Conservation (phyloP, 2,329 filamentous ascomycete genomes). For the Fusarium nanum region DNA sequence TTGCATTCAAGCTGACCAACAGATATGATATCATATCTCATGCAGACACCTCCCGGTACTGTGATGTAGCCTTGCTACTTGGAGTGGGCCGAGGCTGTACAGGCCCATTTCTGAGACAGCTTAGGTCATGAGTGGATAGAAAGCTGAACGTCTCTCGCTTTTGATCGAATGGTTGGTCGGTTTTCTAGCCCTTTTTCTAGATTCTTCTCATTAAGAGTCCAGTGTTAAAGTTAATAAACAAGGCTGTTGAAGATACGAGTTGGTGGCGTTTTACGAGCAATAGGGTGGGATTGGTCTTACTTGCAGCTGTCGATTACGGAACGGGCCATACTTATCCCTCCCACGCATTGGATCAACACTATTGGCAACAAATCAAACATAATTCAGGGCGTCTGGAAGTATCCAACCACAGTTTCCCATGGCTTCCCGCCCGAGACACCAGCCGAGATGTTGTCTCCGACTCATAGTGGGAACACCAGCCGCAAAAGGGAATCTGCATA, state of each 20-base stretch:
- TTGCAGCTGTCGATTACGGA: background rate
- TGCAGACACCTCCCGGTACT: background rate
- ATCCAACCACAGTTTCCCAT: background rate
- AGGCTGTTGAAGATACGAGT: background rate
- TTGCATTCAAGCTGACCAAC: background rate
- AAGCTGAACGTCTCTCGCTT: too few relatives aligned
- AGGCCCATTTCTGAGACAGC: background rate
- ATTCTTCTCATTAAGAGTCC: too few relatives aligned
- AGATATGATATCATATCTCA: background rate
- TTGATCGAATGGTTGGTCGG: too few relatives aligned
- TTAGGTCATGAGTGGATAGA: rapidly evolving
- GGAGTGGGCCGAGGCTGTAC: too few relatives aligned
- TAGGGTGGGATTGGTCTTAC: background rate
- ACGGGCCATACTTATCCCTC: background rate
- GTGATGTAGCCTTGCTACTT: background rate
- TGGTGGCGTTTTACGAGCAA: background rate
- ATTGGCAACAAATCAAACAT: background rate
- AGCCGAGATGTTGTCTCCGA: background rate
- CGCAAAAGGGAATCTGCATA: background rate
- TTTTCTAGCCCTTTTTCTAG: too few relatives aligned
- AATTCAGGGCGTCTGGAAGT: background rate
- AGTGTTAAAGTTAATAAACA: too few relatives aligned
- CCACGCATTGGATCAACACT: rapidly evolving
- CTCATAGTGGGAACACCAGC: background rate
- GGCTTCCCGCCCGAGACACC: background rate